Percentiles rank a stretch among this genome's conserved stretches.
Evolutionary conservation across 1,284 basidiomycete species (phyloP).

Genomic region (Apiotrichum porosum): DNA sequence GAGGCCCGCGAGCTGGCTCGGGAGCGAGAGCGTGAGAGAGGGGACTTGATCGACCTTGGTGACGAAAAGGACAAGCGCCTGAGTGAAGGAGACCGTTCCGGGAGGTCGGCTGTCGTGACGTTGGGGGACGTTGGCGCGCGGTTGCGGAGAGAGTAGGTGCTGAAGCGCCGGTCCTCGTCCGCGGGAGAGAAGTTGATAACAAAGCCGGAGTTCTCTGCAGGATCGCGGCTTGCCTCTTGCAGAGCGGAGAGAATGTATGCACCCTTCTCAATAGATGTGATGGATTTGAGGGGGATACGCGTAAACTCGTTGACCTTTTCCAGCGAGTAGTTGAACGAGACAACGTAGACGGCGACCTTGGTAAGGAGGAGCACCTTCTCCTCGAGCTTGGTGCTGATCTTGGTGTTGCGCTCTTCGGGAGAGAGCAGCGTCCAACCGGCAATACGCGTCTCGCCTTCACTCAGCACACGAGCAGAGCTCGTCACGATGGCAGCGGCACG

Average conservation of each 20-base stretch:
- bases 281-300: slow-evolving; percentile 76
- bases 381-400: slow-evolving; percentile 71
- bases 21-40: slow-evolving; percentile 1
- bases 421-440: slow-evolving; percentile 90
- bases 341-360: slow-evolving; percentile 61
- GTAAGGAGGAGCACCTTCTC: slow-evolving; percentile 86
- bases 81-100: not conserved
- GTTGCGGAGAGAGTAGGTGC: slow-evolving; percentile 79
- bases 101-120: not conserved
- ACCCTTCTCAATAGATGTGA: slow-evolving; percentile 81
- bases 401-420: slow-evolving; percentile 68
- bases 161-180: slow-evolving; percentile 63
- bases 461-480: slow-evolving; percentile 70
- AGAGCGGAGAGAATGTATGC: slow-evolving; percentile 70
- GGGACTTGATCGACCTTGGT: not conserved
- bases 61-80: no score
- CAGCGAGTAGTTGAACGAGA: slow-evolving; percentile 81
- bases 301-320: slow-evolving; percentile 87
- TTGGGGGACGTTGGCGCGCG: slow-evolving; percentile 13
- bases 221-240: slow-evolving; percentile 81
- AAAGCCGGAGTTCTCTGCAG: slow-evolving; percentile 79
- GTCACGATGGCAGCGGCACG: slow-evolving; percentile 85
- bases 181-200: slow-evolving; percentile 66
- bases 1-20: not conserved
- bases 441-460: slow-evolving; percentile 71